Base-by-base conservation (phyloP, 129 eudicot species). In the Lactuca saligna region DNA sequence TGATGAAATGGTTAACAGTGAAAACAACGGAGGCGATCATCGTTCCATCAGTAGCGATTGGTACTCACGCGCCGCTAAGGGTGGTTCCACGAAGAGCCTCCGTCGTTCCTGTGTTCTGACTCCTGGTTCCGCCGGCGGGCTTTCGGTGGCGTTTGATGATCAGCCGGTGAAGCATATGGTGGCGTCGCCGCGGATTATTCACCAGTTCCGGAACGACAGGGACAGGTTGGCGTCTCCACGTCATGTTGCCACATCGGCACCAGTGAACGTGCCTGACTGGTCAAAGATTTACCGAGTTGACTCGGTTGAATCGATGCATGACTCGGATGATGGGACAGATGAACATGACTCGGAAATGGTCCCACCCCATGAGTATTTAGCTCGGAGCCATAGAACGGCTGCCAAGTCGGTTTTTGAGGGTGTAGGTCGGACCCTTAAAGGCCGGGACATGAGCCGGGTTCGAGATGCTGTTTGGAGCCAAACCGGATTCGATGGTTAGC, bases 391-490 rank as follows among this genome's bases (percentile, higher is more conserved):
- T 17, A 79, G 80, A 54, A 55, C 75, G 61, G 76, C 91, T 4
- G 86, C 90, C 7, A 80, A 77, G 65, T 88, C 98, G 54, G 98
- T 89, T 48, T 93, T 80, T 14, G 97, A 81, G 63, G 98, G 98
- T 1, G 95, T 84, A 3, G 98, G 98, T 1, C 87, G 96, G 44
- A 93, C 96, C 53, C 92, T 93, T n/a, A 93, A 93, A 82, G 98
- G 98, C 1, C 87, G 98, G 37, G 96, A 93, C 70, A 6, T 93
- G 87, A 93, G 97, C 63, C 92, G 98, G 57, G 96, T 93, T 60
- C 80, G 98, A 1, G 98, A 93, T 14, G 98, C 97, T 0, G 97
- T 93, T 38, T 93, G 98, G 98, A 93, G 97, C 25, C 98, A 87
- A 69, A 93, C 98, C 61, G 97, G 98, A 51, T 93, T 89, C 56